Base-by-base conservation (phyloP, 495 filamentous ascomycete genomes). In the Aspergillus kassunensis region DNA sequence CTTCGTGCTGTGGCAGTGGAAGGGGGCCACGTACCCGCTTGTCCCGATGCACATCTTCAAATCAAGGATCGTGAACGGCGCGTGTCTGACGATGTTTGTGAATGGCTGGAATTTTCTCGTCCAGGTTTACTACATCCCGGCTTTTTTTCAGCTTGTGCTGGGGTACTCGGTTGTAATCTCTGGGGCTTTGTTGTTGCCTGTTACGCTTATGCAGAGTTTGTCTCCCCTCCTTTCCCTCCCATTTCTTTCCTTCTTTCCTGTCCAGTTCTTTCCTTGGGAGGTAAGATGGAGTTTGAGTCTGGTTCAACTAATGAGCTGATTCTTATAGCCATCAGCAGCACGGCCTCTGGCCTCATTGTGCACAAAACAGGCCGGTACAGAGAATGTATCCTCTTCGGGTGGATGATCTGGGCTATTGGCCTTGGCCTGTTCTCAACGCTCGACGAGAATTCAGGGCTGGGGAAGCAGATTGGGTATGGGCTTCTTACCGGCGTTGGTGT, bases 71-170 rank as follows among this genome's bases (percentile, higher is more conserved):
- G 75, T 81, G 25, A 75, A 75, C 50, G 78, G 78, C 4, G 73
- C 74, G 2, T 77, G 69, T 45, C 49, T 79, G 13, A 81, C 77
- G 18, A 79, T 79, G 74, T 77, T 77, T 34, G 69, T 81, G 47
- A 75, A 78, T 33, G 76, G 77, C 3, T 81, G 78, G 77, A 78
- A 78, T 50, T 77, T 79, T 49, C 55, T 79, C 27, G 73, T 78
- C 1, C 76, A 80, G 56, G 63, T 78, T 2, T 80, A 80, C 58
- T 81, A 79, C 46, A 75, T 81, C 33, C 78, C 79, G 6, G 74
- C 72, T 6, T 80, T 80, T 54, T 81, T 77, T 51, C 78, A 81
- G 56, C 61, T 81, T 48, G 76, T 74, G 1, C 79, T 78, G 49
- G 69, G 65, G 4, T 80, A 80, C 46, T 76, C 74, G 1, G 69